Conservation (phyloP, 441 rosid species). For the Manihot esculenta region DNA sequence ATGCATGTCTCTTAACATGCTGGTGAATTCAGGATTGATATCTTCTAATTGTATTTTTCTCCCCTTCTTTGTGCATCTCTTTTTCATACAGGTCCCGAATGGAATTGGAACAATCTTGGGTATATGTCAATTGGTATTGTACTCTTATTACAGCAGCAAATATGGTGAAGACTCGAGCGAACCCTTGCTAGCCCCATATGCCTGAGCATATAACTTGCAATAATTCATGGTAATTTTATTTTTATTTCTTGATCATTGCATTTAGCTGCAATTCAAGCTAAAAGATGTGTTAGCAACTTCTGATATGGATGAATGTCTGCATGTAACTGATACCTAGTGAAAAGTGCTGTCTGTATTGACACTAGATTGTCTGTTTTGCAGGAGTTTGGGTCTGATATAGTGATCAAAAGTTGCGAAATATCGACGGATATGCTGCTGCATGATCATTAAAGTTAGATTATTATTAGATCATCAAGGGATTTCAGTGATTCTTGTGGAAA, state of each 20-base stretch:
- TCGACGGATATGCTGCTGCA: neutral
- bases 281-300: neutral
- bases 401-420: neutral
- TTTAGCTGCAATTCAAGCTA: neutral
- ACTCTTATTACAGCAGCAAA: slow-evolving; percentile 35
- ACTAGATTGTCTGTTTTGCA: neutral
- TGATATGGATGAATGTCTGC: no score
- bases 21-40: no score
- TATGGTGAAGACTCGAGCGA: slow-evolving; percentile 30
- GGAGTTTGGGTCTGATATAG: neutral
- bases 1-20: neutral
- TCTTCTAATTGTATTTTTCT: no score
- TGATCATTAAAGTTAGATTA: neutral
- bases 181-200: slow-evolving; percentile 28
- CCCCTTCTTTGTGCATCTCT: neutral
- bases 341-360: no score
- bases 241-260: neutral
- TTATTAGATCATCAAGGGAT: neutral
- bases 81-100: slow-evolving; percentile 49
- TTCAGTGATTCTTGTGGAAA: neutral
- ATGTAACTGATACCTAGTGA: no score
- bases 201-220: neutral
- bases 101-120: slow-evolving; percentile 60
- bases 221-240: slow-evolving; percentile 10
- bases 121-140: slow-evolving; percentile 41